Evolutionary conservation across 176 grass and related monocot species (phyloP), one percentile per base, ranked within the genome.

Genomic region (Aegilops umbellulata): DNA sequence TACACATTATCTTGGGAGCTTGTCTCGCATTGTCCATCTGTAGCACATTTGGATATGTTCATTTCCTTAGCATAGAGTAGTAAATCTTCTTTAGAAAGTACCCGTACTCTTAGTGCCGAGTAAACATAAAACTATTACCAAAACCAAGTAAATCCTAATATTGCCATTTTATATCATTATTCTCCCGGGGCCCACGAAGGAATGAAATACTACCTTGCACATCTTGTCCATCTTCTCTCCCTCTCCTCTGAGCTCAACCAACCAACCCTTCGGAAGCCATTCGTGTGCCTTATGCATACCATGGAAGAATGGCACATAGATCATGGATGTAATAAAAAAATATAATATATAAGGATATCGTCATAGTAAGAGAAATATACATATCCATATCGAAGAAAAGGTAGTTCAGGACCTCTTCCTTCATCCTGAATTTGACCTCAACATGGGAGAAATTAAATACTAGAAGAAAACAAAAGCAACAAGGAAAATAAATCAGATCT

Each of bases 381-480:
- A 20, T 36, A 30, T 85, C 82, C 35, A 44, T 16, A 65, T 68
- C 30, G 3, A 44, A 15, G 69, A 86, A 74, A 67, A 92, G 83
- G 26, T 80, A 80, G 2, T 79, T 35, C 1, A 92, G 1, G 6
- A 86, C 78, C 34, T 85, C 86, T 3, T 31, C 26, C 57, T 82
- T 81, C 58, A 60, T 68, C 6, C 12, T 83, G 74, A 92, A 86
- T 17, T 60, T 83, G 17, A 23, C 79, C 29, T 27, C 1, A 79
- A 89, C 3, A 92, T 16, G 22, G 79, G 90, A 44, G 83, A 92
- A 34, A 80, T 86, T 17, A 79, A 92, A 44, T 89, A 89, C 86
- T 89, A 11, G 0, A 69, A 35, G 19, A 7, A 35, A 69, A 68
- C 46, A 49, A 49, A 49, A 49, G 12, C 12, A 49, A 16, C 46